These are phyloP conservation scores for Rosa persica DNA, from an alignment of 306 rosid species.

Conservation along the genomic window DNA sequence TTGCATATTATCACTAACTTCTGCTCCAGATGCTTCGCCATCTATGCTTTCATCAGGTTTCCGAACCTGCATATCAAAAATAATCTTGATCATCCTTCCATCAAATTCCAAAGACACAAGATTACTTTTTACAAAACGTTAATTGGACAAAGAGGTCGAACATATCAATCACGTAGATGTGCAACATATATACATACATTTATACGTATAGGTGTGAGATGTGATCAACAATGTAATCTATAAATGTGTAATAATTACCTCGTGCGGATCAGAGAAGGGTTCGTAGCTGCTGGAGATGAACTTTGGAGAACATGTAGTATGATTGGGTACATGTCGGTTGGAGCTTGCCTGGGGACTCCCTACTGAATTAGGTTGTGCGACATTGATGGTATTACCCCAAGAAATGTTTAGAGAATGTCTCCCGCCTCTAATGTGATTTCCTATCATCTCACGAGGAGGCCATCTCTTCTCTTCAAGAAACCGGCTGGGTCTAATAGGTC, in stretches of 20 bases:
- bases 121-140: neutral
- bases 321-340: constrained; percentile 29
- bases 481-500: constrained; percentile 23
- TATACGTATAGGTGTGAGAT: neutral
- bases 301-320: constrained; percentile 8
- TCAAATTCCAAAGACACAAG: neutral
- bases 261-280: constrained; percentile 2
- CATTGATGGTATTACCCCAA: constrained; percentile 6
- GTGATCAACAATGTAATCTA: neutral
- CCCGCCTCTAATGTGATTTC: constrained; percentile 19
- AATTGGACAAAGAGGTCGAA: neutral
- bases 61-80: constrained; percentile 33
- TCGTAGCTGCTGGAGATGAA: constrained; percentile 14
- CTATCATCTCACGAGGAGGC: constrained; percentile 25
- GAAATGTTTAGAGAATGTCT: constrained; percentile 22
- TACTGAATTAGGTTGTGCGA: constrained; percentile 26
- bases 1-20: constrained; percentile 11
- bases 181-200: no score
- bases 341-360: constrained; percentile 27
- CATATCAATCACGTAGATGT: neutral
- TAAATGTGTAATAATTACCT: constrained; percentile 15
- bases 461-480: constrained; percentile 40
- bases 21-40: constrained; percentile 12
- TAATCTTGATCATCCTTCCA: neutral
- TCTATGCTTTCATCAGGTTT: constrained; percentile 17